Evolutionary conservation across 257 asterid genomes (phyloP), one percentile per base, ranked within the genome.

Genomic region (Scutellaria barbata): DNA sequence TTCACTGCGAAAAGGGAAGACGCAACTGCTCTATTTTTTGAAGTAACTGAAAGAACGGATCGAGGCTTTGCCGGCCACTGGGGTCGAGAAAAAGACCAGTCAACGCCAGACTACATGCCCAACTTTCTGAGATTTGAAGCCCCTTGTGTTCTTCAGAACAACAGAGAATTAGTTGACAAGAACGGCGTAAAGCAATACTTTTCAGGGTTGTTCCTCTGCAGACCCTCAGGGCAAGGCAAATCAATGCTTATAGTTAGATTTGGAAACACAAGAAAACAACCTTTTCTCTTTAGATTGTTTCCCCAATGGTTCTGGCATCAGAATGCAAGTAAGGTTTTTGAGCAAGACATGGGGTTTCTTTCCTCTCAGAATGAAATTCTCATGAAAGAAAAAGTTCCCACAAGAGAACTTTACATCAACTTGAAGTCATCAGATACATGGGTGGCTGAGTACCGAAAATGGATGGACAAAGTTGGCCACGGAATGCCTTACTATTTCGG

Each of bases 261-360:
- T 6, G 97, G 96, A 16, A 90, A 74, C 79, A 83, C 96, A 9
- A 83, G 84, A 67, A 66, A 84, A 62, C 75, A 83, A n/a, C 74
- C 89, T 0, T 74, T 80, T 18, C 59, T 88, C 0, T 43, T 90
- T 16, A 87, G 76, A 77, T 1, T 86, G 16, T 73, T 93, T 67
- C 98, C 98, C 0, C 40, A 50, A n/a, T 93, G 98, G 98, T 93
- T 73, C 81, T 52, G 76, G 0, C 98, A 93, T 75, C 97, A 90
- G 81, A 90, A 93, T 71, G 92, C 98, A 1, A 55, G 95, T 59
- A 93, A 93, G 81, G 97, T 93, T 7, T 93, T 93, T 52, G 98
- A 93, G 85, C 98, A 93, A 80, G 98, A 93, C 57, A 93, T 93
- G 98, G 98, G 98, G 1, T 93, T 93, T 66, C 95, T 93, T 10